These are phyloP conservation scores for Groenewaldozyma tartarivorans DNA, from an alignment of 805 yeast species.

Conservation along the genomic window DNA sequence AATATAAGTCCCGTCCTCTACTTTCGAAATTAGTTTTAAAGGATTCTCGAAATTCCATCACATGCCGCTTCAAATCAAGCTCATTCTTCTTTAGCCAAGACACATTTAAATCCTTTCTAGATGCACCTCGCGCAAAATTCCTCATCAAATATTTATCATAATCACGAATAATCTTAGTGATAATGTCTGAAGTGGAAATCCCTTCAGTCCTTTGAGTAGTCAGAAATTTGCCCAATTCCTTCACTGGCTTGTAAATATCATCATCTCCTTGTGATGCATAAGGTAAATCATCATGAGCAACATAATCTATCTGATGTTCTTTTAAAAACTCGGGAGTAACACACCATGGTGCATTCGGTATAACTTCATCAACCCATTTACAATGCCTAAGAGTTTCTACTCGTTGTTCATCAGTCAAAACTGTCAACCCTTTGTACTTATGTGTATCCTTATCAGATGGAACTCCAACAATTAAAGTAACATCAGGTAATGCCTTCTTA, in stretches of 20 bases:
- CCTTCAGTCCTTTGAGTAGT: slow-evolving; percentile 97
- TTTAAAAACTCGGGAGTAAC: slow-evolving; percentile 73
- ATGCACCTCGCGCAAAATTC: slow-evolving; percentile 95
- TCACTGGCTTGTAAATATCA: slow-evolving; percentile 89
- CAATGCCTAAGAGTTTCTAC: slow-evolving; percentile 89
- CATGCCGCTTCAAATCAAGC: slow-evolving; percentile 84
- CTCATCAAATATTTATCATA: slow-evolving; percentile 95
- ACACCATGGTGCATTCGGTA: slow-evolving; percentile 93
- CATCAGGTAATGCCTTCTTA: slow-evolving; percentile 81
- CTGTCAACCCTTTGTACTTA: slow-evolving; percentile 87
- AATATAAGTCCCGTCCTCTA: slow-evolving; percentile 73
- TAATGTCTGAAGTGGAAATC: slow-evolving; percentile 89
- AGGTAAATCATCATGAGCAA: slow-evolving; percentile 96
- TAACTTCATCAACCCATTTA: slow-evolving; percentile 95
- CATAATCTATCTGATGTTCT: slow-evolving; percentile 82
- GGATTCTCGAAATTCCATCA: slow-evolving; percentile 75
- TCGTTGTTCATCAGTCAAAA: slow-evolving; percentile 77
- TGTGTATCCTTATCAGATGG: slow-evolving; percentile 90
- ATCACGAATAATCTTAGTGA: slow-evolving; percentile 88
- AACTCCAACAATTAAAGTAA: slow-evolving; percentile 77
- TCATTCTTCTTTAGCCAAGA: slow-evolving; percentile 97
- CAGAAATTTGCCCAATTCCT: slow-evolving; percentile 80
- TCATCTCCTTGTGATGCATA: slow-evolving; percentile 83
- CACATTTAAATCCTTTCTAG: slow-evolving; percentile 91
- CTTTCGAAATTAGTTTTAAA: slow-evolving; percentile 62